Conservation (phyloP, 1,284 basidiomycete species). For the Marasmius oreades region DNA sequence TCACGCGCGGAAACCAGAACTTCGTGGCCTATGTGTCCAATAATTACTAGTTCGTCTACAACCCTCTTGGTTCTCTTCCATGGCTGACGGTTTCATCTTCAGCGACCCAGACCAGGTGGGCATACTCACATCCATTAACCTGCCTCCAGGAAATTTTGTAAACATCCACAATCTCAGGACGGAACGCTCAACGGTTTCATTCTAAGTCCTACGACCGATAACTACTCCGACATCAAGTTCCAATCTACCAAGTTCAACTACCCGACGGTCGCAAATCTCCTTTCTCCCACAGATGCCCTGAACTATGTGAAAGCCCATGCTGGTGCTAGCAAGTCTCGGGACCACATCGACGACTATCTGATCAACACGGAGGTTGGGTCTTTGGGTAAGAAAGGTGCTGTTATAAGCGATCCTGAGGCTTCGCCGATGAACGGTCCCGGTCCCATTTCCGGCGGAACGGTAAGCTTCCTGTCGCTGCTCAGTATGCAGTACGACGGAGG, state of each 20-base stretch:
- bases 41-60: constrained; percentile 25
- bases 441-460: constrained; percentile 31
- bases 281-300: constrained; percentile 29
- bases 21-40: constrained; percentile 32
- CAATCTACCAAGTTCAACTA: constrained; percentile 28
- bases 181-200: constrained; percentile 31
- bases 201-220: constrained; percentile 24
- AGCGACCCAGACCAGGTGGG: constrained; percentile 27
- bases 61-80: too few species aligned
- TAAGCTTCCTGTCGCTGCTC: constrained; percentile 7
- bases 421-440: constrained; percentile 31
- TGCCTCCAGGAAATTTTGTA: not conserved
- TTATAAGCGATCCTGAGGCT: constrained; percentile 27
- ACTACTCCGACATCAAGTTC: constrained; percentile 33
- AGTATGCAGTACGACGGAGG: too few species aligned
- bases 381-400: constrained; percentile 29
- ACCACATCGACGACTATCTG: constrained; percentile 31
- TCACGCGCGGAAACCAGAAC: constrained; percentile 35
- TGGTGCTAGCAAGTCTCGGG: constrained; percentile 31
- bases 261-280: constrained; percentile 28
- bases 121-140: not conserved
- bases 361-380: constrained; percentile 30
- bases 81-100: not conserved
- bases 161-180: constrained; percentile 18
- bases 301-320: constrained; percentile 28